Evolutionary conservation across 345 rosid species (phyloP), one percentile per base, ranked within the genome.

Genomic region (Physaria fendleri): DNA sequence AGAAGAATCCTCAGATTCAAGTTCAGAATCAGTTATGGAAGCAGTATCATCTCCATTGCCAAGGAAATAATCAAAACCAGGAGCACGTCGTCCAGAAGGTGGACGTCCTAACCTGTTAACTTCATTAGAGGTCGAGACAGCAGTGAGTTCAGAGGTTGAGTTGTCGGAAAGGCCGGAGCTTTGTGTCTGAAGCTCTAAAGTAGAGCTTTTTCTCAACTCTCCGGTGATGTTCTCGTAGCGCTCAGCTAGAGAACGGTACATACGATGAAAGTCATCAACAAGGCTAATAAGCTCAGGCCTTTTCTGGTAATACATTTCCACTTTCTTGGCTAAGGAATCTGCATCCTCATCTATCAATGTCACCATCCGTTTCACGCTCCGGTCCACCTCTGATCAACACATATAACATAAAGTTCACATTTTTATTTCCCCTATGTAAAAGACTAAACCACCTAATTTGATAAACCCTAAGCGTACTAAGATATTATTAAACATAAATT

Each of bases 41-140:
- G 83, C 80, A 13, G 80, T 78, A 38, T 84, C 92, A 71, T 87
- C 85, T 57, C 81, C 87, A 68, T n/a, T 69, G 53, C 95, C 91
- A 34, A 74, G 82, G 52, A 85, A 85, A 74, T 75, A 71, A 16
- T 79, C 78, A 46, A 85, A 82, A 57, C 85, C 91, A 49, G 84
- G 85, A 72, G 85, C 85, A 57, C 78, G 83, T 3, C 74, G 77
- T 2, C 28, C 16, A 32, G 85, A 77, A 69, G 77, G 79, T 17
- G 70, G 79, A 30, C 77, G 83, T 38, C 61, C 63, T 65, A 64
- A 63, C 75, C 68, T 79, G 18, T 78, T 61, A 41, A 68, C 53
- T 64, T 83, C 95, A 33, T 32, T 51, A 50, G 39, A 17, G 2
- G 56, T 30, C 56, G 9, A 50, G 15, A 50, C 24, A 6, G 80